These are phyloP conservation scores for Schizosaccharomyces osmophilus DNA, from an alignment of 805 yeast genomes.

Conservation along the genomic window DNA sequence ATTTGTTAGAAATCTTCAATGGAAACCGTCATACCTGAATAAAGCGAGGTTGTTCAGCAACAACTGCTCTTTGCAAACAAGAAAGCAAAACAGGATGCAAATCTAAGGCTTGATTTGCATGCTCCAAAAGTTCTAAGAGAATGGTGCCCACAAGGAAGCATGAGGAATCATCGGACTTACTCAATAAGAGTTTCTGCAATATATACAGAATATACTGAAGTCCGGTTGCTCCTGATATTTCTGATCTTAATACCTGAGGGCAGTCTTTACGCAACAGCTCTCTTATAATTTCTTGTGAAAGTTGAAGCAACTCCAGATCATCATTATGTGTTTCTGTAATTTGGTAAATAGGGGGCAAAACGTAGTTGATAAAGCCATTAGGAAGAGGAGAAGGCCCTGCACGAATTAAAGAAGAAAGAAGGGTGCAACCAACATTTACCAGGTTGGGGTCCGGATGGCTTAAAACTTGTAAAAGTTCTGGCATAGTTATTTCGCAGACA, in stretches of 20 bases:
- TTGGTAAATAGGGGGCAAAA: not conserved
- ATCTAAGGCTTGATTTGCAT: constrained; percentile 12
- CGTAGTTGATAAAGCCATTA: not conserved
- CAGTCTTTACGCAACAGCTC: not conserved
- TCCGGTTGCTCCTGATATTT: not conserved
- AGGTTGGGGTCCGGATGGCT: not conserved
- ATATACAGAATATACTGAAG: not conserved
- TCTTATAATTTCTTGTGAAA: not conserved
- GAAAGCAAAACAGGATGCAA: constrained; percentile 21
- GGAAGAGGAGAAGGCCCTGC: not conserved
- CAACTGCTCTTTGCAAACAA: constrained; percentile 50
- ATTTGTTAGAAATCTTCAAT: not conserved
- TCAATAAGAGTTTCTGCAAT: not conserved
- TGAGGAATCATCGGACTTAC: not conserved
- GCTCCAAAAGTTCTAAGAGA: not conserved
- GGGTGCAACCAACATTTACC: not conserved
- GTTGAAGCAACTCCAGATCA: constrained; percentile 1
- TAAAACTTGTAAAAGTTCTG: not conserved
- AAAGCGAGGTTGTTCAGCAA: constrained; percentile 24
- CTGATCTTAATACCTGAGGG: not conserved
- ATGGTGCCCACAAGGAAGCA: not conserved
- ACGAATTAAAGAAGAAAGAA: not conserved
- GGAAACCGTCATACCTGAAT: constrained; percentile 21
- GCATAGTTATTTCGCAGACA: not conserved
- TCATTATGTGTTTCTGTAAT: not conserved